phyloP scores from a whole-genome alignment of 2,329 filamentous ascomycete species.

The Zymoseptoria passerinii region DNA sequence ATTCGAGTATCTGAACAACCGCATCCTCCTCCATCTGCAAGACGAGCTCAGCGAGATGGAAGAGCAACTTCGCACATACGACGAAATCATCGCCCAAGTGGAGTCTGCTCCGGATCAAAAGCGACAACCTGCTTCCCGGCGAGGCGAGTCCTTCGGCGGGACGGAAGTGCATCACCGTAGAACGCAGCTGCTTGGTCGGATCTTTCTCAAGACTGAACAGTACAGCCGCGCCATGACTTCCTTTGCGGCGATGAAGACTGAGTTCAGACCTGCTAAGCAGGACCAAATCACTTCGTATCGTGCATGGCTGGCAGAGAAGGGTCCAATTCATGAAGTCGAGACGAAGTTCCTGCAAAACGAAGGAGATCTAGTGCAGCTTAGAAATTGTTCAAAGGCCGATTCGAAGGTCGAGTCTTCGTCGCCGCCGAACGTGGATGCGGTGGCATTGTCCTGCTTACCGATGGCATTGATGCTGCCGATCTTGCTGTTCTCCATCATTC shows the following conservation, averaged over 20 bases:
- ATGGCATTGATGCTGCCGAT: conserved; percentile 35
- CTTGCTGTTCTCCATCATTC: conserved; percentile 36
- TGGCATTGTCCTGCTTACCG: conserved; percentile 26
- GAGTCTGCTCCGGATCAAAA: conserved; percentile 17
- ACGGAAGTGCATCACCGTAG: conserved; percentile 53
- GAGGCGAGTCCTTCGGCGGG: conserved; percentile 47
- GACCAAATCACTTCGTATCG: conserved; percentile 49
- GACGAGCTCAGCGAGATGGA: conserved; percentile 78
- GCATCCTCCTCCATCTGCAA: conserved; percentile 72
- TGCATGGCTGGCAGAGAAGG: conserved; percentile 47
- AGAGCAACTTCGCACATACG: conserved; percentile 63
- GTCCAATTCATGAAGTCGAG: conserved; percentile 52
- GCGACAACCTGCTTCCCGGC: conserved; percentile 48
- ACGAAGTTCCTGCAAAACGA: conserved; percentile 49
- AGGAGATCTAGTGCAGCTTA: conserved; percentile 46
- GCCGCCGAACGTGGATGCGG: conserved; percentile 1
- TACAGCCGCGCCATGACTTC: conserved; percentile 58
- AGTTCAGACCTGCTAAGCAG: conserved; percentile 41
- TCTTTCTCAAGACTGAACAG: conserved; percentile 58
- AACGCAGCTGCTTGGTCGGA: conserved; percentile 52
- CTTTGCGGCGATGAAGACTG: conserved; percentile 47
- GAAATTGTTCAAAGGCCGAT: not conserved
- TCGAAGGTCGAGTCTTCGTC: not conserved
- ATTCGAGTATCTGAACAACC: conserved; percentile 75
- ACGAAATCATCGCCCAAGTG: conserved; percentile 47